Percentiles rank a stretch among this genome's conserved stretches.
Evolutionary conservation across 352 stramenopile species (phyloP).

Genomic region (Phytophthora meadii): DNA sequence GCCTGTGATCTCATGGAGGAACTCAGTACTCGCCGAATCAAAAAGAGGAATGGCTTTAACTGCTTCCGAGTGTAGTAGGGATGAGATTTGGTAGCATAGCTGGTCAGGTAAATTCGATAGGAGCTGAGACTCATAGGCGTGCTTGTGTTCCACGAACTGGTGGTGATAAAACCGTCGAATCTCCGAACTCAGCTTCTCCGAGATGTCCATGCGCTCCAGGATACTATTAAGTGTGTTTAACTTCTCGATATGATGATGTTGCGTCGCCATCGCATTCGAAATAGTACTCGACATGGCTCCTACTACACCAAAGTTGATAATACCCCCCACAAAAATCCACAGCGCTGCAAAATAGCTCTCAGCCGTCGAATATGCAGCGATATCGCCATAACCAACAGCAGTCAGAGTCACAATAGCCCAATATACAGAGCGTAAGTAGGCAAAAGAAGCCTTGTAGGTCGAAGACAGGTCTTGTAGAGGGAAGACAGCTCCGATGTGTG

Average conservation of each 20-base stretch:
- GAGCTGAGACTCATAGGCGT: constrained; percentile 76
- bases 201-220: constrained; percentile 71
- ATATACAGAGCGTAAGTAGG: constrained; percentile 77
- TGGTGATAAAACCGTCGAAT: constrained; percentile 85
- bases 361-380: constrained; percentile 74
- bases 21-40: constrained; percentile 60
- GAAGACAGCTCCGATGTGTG: constrained; percentile 56
- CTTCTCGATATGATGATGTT: constrained; percentile 81
- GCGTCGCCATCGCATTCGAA: constrained; percentile 62
- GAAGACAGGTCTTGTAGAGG: constrained; percentile 48
- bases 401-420: constrained; percentile 82
- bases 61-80: constrained; percentile 67
- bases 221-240: constrained; percentile 73
- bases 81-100: constrained; percentile 79
- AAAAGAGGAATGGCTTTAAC: constrained; percentile 68
- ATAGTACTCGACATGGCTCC: constrained; percentile 86
- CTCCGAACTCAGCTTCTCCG: constrained; percentile 59
- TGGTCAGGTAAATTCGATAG: constrained; percentile 74
- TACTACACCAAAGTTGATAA: constrained; percentile 85
- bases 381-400: constrained; percentile 80
- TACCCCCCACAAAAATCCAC: constrained; percentile 78
- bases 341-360: constrained; percentile 78
- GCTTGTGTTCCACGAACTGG: constrained; percentile 72
- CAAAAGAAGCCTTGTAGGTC: constrained; percentile 60
- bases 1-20: constrained; percentile 77